phyloP scores from a whole-genome alignment of 345 rosid species.

The Citrus australasica region DNA sequence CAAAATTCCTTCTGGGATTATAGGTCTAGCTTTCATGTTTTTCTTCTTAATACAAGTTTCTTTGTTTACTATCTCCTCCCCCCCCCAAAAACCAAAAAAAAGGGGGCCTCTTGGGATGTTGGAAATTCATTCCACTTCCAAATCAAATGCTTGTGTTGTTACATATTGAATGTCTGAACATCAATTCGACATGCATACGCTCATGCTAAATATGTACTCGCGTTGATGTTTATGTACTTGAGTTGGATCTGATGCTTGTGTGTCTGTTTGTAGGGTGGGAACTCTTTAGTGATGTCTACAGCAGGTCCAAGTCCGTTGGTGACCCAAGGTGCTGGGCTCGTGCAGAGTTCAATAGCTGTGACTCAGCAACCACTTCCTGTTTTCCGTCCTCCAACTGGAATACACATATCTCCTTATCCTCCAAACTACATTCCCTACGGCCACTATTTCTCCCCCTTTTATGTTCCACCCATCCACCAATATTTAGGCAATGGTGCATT shows the following conservation, averaged over 20 bases:
- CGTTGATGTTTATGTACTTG: slow-evolving; percentile 1
- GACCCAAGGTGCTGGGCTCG: slow-evolving; percentile 76
- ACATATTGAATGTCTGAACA: not conserved
- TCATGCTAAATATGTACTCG: not conserved
- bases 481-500: slow-evolving; percentile 74
- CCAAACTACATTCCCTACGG: slow-evolving; percentile 84
- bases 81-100: no score
- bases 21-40: no score
- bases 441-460: slow-evolving; percentile 69
- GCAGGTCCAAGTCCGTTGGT: slow-evolving; percentile 63
- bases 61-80: no score
- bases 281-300: slow-evolving; percentile 60
- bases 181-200: not conserved
- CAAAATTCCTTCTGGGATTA: no score
- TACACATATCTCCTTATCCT: slow-evolving; percentile 80
- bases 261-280: slow-evolving; percentile 61
- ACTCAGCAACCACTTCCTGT: slow-evolving; percentile 84
- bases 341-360: slow-evolving; percentile 78
- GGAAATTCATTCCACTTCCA: not conserved
- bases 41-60: no score
- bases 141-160: not conserved
- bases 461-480: slow-evolving; percentile 78
- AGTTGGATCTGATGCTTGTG: slow-evolving; percentile 20
- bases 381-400: slow-evolving; percentile 81
- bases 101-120: not conserved